phyloP scores from a whole-genome alignment of 768 basidiomycete genomes.

The Chiua virens region DNA sequence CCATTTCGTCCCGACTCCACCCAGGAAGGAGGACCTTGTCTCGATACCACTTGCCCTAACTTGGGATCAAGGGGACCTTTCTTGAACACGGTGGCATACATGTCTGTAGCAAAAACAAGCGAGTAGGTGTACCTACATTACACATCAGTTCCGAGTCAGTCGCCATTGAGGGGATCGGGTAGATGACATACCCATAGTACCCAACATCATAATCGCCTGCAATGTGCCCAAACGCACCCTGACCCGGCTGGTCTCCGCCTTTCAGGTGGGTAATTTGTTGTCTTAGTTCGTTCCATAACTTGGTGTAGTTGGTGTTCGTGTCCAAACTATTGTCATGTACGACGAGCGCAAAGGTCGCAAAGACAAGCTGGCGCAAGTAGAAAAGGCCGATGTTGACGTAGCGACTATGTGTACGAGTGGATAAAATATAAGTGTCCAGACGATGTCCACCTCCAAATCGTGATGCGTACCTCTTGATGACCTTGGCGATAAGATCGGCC shows the following conservation, averaged over 20 bases:
- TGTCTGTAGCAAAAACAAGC: conserved; percentile 59
- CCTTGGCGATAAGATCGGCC: conserved; percentile 67
- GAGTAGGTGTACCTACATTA: conserved; percentile 64
- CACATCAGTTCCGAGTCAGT: no score
- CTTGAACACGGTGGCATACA: conserved; percentile 78
- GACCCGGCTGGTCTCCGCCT: conserved; percentile 60
- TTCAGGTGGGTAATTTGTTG: conserved; percentile 71
- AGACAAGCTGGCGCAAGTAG: conserved; percentile 72
- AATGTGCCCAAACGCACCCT: conserved; percentile 75
- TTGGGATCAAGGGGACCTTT: conserved; percentile 69
- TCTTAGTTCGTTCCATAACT: conserved; percentile 73
- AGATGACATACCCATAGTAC: conserved; percentile 54
- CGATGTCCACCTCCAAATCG: no score
- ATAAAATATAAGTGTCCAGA: neutral
- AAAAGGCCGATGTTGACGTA: conserved; percentile 83
- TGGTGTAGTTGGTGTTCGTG: conserved; percentile 64
- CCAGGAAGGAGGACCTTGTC: conserved; percentile 70
- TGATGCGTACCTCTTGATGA: conserved; percentile 65
- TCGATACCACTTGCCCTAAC: conserved; percentile 67
- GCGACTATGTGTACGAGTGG: conserved; percentile 40
- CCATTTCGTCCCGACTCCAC: conserved; percentile 74
- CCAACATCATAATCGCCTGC: conserved; percentile 70
- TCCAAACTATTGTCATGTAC: conserved; percentile 43
- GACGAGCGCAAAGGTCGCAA: conserved; percentile 41
- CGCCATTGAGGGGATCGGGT: no score